These are phyloP conservation scores for Boletus patriciae DNA, from an alignment of 768 basidiomycete species.

Conservation along the genomic window DNA sequence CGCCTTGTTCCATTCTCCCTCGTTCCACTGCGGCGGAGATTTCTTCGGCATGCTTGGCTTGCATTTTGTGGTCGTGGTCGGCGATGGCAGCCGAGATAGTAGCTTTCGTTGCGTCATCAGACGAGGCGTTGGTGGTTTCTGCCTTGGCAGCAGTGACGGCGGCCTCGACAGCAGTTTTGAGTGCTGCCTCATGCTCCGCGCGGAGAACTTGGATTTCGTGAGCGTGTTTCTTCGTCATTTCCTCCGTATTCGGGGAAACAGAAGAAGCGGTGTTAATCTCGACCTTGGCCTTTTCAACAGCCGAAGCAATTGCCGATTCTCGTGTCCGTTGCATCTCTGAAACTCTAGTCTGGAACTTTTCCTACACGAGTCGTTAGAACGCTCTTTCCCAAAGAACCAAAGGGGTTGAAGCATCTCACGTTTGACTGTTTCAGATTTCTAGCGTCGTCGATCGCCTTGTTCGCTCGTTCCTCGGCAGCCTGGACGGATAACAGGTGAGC, in stretches of 20 bases:
- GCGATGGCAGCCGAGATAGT: conserved; percentile 50
- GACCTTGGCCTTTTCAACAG: conserved; percentile 54
- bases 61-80: conserved; percentile 47
- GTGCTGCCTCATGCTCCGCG: conserved; percentile 51
- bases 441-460: conserved; percentile 45
- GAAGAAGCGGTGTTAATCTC: conserved; percentile 37
- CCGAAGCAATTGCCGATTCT: conserved; percentile 53
- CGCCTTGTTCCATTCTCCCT: conserved; percentile 61
- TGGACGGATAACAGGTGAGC: conserved; percentile 18
- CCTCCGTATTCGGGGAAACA: conserved; percentile 34
- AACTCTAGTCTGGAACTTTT: conserved; percentile 60
- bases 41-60: conserved; percentile 52
- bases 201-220: conserved; percentile 60
- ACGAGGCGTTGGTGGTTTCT: conserved; percentile 26
- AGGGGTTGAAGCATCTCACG: conserved; percentile 11
- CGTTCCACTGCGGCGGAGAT: conserved; percentile 66
- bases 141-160: conserved; percentile 43
- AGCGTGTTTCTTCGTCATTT: conserved; percentile 51
- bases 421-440: conserved; percentile 40
- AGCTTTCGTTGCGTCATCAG: conserved; percentile 41
- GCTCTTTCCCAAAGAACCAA: background rate
- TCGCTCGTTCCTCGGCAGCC: conserved; percentile 43
- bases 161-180: conserved; percentile 53
- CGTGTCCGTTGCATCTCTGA: conserved; percentile 52
- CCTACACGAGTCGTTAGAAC: conserved; percentile 39